These are phyloP conservation scores for Lindgomyces ingoldianus DNA, from an alignment of 495 filamentous ascomycete species.

Conservation along the genomic window DNA sequence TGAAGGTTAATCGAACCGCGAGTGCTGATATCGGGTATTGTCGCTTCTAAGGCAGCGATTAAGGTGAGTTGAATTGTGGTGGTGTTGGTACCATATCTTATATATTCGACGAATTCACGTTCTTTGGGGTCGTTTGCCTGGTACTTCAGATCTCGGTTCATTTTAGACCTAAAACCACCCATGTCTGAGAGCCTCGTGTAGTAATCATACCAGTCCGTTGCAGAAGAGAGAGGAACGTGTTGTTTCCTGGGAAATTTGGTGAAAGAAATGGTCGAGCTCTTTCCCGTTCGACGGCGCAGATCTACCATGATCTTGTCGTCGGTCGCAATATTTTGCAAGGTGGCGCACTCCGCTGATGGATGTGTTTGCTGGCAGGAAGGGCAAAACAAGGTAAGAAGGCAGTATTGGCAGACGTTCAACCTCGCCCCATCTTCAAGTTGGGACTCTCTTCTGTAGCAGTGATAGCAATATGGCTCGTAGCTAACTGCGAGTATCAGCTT, in stretches of 20 bases:
- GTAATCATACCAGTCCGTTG: slow-evolving; percentile 15
- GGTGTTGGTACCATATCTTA: slow-evolving; percentile 14
- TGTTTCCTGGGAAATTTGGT: slow-evolving; percentile 5
- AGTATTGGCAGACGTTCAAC: slow-evolving; percentile 5
- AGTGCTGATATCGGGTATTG: slow-evolving; percentile 10
- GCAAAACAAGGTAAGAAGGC: slow-evolving; percentile 12
- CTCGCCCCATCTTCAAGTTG: slow-evolving; percentile 11
- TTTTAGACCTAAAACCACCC: slow-evolving; percentile 2
- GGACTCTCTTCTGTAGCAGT: slow-evolving; percentile 6
- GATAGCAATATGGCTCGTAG: slow-evolving; percentile 14
- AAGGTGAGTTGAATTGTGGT: slow-evolving; percentile 13
- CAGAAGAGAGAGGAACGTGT: slow-evolving; percentile 6
- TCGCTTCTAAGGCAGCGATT: slow-evolving; percentile 7
- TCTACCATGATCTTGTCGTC: slow-evolving; percentile 11
- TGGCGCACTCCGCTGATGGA: slow-evolving; percentile 14
- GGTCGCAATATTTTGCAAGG: slow-evolving; percentile 11
- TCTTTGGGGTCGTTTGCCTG: slow-evolving; percentile 11
- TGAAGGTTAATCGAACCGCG: slow-evolving; percentile 8
- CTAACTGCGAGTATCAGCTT: slow-evolving; percentile 9
- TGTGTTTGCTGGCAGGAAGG: slow-evolving; percentile 13
- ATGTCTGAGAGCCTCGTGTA: slow-evolving; percentile 8
- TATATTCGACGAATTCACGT: slow-evolving; percentile 8
- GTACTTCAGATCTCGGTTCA: slow-evolving; percentile 13
- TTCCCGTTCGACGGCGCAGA: slow-evolving; percentile 7
- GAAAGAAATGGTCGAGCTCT: slow-evolving; percentile 7